Evolutionary conservation across 805 yeast genomes (phyloP).

Genomic region (Spencermartinsiella europaea): DNA sequence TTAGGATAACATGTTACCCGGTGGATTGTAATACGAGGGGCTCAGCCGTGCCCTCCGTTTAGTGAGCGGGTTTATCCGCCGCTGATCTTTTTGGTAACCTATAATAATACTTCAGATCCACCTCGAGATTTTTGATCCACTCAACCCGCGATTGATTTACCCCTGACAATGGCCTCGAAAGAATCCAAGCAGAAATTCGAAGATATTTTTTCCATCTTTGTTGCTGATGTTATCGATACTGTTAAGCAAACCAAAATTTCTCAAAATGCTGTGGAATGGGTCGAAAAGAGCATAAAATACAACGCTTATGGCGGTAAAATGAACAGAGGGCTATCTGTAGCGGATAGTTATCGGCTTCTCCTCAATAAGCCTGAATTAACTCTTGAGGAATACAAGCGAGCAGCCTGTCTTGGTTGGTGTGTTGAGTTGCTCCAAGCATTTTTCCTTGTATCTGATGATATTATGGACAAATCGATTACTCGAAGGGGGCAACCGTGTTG

Average conservation of each 20-base stretch:
- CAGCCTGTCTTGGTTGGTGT: slow-evolving; percentile 91
- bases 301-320: slow-evolving; percentile 96
- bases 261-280: slow-evolving; percentile 82
- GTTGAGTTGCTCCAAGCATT: slow-evolving; percentile 93
- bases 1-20: background rate
- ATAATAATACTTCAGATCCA: no score
- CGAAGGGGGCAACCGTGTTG: slow-evolving; percentile 99
- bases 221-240: slow-evolving; percentile 63
- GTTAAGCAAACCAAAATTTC: slow-evolving; percentile 74
- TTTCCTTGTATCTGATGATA: slow-evolving; percentile 95
- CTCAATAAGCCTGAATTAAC: slow-evolving; percentile 60
- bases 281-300: slow-evolving; percentile 59
- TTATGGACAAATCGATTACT: slow-evolving; percentile 95
- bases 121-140: no score
- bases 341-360: slow-evolving; percentile 83
- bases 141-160: no score
- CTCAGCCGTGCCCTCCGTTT: no score
- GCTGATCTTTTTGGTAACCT: no score
- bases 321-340: slow-evolving; percentile 92
- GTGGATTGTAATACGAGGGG: no score
- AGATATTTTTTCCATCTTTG: slow-evolving; percentile 68
- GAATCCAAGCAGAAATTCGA: slow-evolving; percentile 29
- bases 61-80: no score
- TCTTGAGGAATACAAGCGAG: slow-evolving; percentile 69
- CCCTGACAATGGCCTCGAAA: slow-evolving; percentile 9